Percentiles rank a stretch among this genome's conserved stretches.
These are phyloP conservation scores for Jamesozyma hellenica DNA, from an alignment of 805 yeast species.

Conservation along the genomic window DNA sequence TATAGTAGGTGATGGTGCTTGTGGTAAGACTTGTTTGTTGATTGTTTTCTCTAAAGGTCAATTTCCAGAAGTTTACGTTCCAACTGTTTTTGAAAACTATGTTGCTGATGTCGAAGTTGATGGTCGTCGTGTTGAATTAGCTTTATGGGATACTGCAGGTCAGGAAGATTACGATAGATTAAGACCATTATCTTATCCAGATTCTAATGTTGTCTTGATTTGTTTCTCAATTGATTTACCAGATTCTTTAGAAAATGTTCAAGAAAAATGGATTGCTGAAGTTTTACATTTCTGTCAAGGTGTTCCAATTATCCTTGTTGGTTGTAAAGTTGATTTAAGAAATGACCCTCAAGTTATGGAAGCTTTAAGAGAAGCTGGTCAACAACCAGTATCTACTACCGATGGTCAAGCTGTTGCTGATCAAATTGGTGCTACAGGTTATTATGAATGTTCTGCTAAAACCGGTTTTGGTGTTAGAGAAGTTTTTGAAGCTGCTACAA, in stretches of 20 bases:
- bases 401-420: constrained; percentile 85
- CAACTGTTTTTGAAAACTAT: constrained; percentile 94
- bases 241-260: constrained; percentile 85
- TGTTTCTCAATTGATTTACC: constrained; percentile 89
- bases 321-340: constrained; percentile 85
- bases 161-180: constrained; percentile 95
- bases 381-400: constrained; percentile 68
- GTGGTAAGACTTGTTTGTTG: constrained; percentile 89
- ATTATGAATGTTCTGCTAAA: constrained; percentile 88
- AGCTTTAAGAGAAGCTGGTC: constrained; percentile 61
- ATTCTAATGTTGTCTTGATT: constrained; percentile 81
- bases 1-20: constrained; percentile 95
- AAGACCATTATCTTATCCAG: constrained; percentile 86
- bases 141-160: constrained; percentile 97
- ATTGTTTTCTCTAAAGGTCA: constrained; percentile 80
- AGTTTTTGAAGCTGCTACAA: constrained; percentile 85
- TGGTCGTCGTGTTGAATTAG: constrained; percentile 86
- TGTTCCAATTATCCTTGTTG: constrained; percentile 85
- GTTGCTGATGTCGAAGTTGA: constrained; percentile 92
- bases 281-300: constrained; percentile 90
- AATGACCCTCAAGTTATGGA: constrained; percentile 71
- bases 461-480: constrained; percentile 87
- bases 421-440: constrained; percentile 77
- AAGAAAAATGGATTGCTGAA: constrained; percentile 93
- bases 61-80: constrained; percentile 90